Conservation (phyloP, 371 early-diverging fungal species). For the Lichtheimia hyalospora region DNA sequence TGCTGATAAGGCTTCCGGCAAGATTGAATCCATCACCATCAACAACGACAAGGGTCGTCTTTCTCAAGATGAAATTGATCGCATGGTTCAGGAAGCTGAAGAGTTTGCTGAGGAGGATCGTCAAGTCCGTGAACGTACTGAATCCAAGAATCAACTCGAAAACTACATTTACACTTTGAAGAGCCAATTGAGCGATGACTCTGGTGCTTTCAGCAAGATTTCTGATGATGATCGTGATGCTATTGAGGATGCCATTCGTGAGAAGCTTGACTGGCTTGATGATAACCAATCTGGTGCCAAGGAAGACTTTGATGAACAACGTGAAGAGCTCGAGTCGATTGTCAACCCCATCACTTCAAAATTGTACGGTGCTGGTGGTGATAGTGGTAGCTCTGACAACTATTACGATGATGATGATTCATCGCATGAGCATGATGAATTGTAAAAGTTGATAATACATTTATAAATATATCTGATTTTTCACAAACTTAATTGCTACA, state of each 20-base stretch:
- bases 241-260: slow-evolving; percentile 86
- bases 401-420: slow-evolving; percentile 58
- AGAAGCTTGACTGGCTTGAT: slow-evolving; percentile 87
- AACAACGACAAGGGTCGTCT: slow-evolving; percentile 96
- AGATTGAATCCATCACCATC: slow-evolving; percentile 92
- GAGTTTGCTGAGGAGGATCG: slow-evolving; percentile 87
- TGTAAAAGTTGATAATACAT: slow-evolving; percentile 42
- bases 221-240: slow-evolving; percentile 85
- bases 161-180: slow-evolving; percentile 84
- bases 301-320: slow-evolving; percentile 83
- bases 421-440: slow-evolving; percentile 73
- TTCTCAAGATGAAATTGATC: slow-evolving; percentile 93
- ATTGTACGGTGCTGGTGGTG: slow-evolving; percentile 68
- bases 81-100: slow-evolving; percentile 94
- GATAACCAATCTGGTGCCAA: slow-evolving; percentile 63
- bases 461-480: slow-evolving; percentile 1
- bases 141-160: slow-evolving; percentile 83
- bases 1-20: slow-evolving; percentile 94
- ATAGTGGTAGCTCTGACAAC: slow-evolving; percentile 29
- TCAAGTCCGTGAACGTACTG: slow-evolving; percentile 81
- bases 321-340: slow-evolving; percentile 80
- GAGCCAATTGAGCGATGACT: slow-evolving; percentile 75
- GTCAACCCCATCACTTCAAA: slow-evolving; percentile 89
- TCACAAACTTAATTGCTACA: too few species aligned
- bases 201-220: slow-evolving; percentile 65